A percentile compares a stretch with the other conserved stretches of the same genome.
These are phyloP conservation scores for Paspalum notatum DNA, from an alignment of 176 grass and related monocot species.

Conservation along the genomic window DNA sequence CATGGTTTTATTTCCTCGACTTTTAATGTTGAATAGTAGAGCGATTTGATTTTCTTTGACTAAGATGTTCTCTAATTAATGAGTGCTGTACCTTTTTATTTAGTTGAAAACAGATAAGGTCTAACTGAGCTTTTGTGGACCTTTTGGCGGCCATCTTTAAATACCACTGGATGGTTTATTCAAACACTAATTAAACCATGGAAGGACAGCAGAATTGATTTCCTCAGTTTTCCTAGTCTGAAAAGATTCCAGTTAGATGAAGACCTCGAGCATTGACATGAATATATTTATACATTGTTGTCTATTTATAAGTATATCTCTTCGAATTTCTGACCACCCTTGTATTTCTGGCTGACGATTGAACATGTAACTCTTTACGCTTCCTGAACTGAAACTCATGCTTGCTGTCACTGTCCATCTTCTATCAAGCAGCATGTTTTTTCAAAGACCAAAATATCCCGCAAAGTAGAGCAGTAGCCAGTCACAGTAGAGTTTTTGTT, in stretches of 20 bases:
- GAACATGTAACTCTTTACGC: not conserved
- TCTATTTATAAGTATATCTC: not conserved
- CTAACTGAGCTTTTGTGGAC: not conserved
- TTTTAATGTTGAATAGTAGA: not conserved
- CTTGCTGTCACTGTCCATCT: not conserved
- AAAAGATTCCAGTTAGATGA: not conserved
- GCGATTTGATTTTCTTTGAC: conserved; percentile 6
- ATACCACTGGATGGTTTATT: not conserved
- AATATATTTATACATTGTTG: not conserved
- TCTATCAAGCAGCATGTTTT: not conserved
- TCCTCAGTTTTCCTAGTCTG: not conserved
- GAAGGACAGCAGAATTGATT: conserved; percentile 15
- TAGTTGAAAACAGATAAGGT: not conserved
- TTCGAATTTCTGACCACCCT: not conserved
- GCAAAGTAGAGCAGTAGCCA: not conserved
- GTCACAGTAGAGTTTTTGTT: not conserved
- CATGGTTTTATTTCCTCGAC: not conserved
- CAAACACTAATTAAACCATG: conserved; percentile 15
- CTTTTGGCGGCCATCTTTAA: not conserved
- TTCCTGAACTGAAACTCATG: not conserved
- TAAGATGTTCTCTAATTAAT: not conserved
- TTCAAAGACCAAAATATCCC: conserved; percentile 11
- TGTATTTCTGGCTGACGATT: not conserved
- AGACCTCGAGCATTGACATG: not conserved
- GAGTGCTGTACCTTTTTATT: no score